Percentiles rank a stretch among this genome's conserved stretches.
phyloP scores from a whole-genome alignment of 352 stramenopile genomes.

The Pythium vanterpoolii region DNA sequence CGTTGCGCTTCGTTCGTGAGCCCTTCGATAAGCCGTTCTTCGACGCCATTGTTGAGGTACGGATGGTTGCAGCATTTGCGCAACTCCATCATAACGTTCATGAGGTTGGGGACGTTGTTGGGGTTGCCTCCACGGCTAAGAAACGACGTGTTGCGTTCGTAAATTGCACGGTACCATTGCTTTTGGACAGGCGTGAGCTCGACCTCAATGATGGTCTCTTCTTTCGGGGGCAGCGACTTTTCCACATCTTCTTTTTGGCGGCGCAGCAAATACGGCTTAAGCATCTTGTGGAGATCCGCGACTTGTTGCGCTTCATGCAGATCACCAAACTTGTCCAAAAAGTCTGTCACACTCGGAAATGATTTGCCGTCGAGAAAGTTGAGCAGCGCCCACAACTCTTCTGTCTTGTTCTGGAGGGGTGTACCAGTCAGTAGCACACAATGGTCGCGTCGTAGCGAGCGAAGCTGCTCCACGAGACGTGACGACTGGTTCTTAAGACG shows the following conservation, averaged over 20 bases:
- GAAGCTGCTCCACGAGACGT: constrained; percentile 83
- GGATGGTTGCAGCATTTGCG: constrained; percentile 91
- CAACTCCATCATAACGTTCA: constrained; percentile 93
- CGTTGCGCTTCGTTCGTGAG: constrained; percentile 71
- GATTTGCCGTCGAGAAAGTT: constrained; percentile 96
- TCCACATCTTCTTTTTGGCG: constrained; percentile 90
- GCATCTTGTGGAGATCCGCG: constrained; percentile 86
- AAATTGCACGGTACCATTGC: constrained; percentile 91
- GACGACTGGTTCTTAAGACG: constrained; percentile 87
- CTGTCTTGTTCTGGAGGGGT: constrained; percentile 96
- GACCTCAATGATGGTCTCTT: constrained; percentile 90
- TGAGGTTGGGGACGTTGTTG: constrained; percentile 86
- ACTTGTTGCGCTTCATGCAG: constrained; percentile 87
- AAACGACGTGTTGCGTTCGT: constrained; percentile 96
- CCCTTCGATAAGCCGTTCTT: constrained; percentile 84
- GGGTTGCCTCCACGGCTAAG: constrained; percentile 77
- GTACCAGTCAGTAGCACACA: constrained; percentile 86
- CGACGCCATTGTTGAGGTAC: constrained; percentile 92
- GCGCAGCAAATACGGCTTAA: constrained; percentile 87
- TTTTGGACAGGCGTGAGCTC: constrained; percentile 90
- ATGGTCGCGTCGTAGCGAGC: constrained; percentile 72
- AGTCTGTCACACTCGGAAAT: constrained; percentile 92
- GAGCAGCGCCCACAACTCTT: constrained; percentile 99
- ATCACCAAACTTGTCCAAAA: constrained; percentile 92
- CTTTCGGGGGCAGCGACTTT: constrained; percentile 84